These are phyloP conservation scores for Phialophora verrucosa DNA, from an alignment of 2,329 filamentous ascomycete genomes.

Conservation along the genomic window DNA sequence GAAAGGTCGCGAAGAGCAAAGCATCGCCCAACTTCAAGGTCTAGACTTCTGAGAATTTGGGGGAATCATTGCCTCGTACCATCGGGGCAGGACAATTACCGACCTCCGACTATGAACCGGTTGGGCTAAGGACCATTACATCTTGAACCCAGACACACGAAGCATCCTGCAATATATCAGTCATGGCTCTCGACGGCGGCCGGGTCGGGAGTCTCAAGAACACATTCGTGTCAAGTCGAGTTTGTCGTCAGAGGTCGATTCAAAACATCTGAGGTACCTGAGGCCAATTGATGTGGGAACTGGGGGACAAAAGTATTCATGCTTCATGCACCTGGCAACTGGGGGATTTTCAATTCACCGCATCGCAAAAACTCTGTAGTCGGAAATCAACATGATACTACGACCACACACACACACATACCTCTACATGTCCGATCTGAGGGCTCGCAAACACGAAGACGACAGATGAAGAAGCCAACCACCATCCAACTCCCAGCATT, in stretches of 20 bases:
- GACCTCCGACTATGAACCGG: background rate
- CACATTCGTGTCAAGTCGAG: background rate
- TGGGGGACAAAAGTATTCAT: background rate
- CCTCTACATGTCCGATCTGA: background rate
- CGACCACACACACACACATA: background rate
- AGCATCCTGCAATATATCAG: background rate
- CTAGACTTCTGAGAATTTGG: background rate
- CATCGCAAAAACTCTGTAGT: background rate
- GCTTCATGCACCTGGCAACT: background rate
- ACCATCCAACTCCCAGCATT: background rate
- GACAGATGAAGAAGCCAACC: background rate
- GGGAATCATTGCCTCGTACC: background rate
- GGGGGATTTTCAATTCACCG: background rate
- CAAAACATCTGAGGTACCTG: background rate
- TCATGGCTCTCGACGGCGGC: background rate
- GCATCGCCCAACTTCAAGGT: background rate
- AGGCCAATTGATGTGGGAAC: background rate
- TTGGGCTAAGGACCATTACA: background rate
- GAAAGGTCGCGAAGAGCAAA: constrained; percentile 9
- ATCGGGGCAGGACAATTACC: background rate
- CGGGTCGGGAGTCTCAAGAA: background rate
- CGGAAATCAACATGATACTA: background rate
- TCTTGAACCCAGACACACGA: background rate
- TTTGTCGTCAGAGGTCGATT: background rate
- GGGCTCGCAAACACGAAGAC: background rate